Base-by-base conservation (phyloP, 148 eudicot species). In the Suaeda aralocaspica region DNA sequence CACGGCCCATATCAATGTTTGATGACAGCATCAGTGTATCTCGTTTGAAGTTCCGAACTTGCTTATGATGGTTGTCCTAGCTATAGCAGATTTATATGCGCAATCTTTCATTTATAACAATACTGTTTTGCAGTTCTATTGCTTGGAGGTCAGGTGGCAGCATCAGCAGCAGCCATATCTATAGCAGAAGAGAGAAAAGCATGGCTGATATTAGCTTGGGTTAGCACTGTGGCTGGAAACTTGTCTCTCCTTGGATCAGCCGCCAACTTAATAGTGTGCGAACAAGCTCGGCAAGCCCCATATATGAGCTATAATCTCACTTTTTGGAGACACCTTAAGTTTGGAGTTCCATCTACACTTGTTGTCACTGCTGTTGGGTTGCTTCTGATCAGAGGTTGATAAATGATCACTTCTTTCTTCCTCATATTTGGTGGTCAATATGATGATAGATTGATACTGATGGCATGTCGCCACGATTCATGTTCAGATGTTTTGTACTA, bases 171-270 rank as follows among this genome's bases (percentile, higher is more conserved):
- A 16, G 79, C 83, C 60, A 87, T 90, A 50, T 92, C 96, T 11
- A 74, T 89, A 1, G 69, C 82, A 18, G 67, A 82, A 16, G 96
- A 88, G 83, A 88, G 80, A 76, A 90, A 85, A 74, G 92, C 98
- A 11, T 92, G 96, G 98, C 86, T 92, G 49, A 77, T 92, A 29
- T 79, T 92, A 77, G 98, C 98, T 29, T 92, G 98, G 98, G 96
- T 85, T 13, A 92, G 98, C 80, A 90, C 98, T 0, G 94, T 88
- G 45, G 96, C 98, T 0, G 98, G 98, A 51, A 92, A 92, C 74
- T 79, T 92, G 34, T 84, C 98, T 6, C 83, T 90, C 7, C 58
- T 92, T 52, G 98, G 98, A 51, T 92, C 98, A 21, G 98, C 98
- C 0, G 98, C 98, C 46, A 92, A 92, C 84, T 72, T 92, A 76